A percentile compares a stretch with the other conserved stretches of the same genome.
Evolutionary conservation across 2,329 filamentous ascomycete genomes (phyloP).

Genomic region (Rasamsonia emersonii): DNA sequence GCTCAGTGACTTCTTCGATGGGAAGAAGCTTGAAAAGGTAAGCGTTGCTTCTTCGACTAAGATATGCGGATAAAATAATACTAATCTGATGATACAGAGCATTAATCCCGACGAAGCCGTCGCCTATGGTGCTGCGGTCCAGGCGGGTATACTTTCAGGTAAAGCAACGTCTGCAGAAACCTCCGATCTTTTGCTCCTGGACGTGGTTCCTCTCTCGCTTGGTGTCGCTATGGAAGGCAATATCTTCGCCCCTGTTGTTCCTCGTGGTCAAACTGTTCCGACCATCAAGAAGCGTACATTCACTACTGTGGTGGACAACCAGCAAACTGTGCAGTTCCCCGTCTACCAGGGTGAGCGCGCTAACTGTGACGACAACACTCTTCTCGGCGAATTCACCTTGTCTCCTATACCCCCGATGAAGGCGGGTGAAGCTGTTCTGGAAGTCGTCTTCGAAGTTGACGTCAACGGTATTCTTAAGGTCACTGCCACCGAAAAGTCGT

Average conservation of each 20-base stretch:
- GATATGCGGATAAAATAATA: neutral
- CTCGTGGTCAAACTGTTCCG: slow-evolving; percentile 68
- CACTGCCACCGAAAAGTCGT: slow-evolving; percentile 97
- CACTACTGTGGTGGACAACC: slow-evolving; percentile 61
- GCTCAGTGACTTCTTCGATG: slow-evolving; percentile 96
- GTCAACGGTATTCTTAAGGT: slow-evolving; percentile 99
- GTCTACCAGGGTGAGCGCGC: slow-evolving; percentile 95
- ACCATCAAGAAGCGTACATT: slow-evolving; percentile 81
- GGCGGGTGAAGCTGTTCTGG: slow-evolving; percentile 91
- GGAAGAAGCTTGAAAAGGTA: slow-evolving; percentile 98
- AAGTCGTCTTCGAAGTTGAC: slow-evolving; percentile 98
- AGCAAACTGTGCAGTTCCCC: slow-evolving; percentile 82
- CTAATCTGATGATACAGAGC: slow-evolving; percentile 40
- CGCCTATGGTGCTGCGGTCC: slow-evolving; percentile 95
- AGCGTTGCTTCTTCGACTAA: slow-evolving; percentile 6
- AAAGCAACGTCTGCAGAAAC: slow-evolving; percentile 96
- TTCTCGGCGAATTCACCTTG: slow-evolving; percentile 92
- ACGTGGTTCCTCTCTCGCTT: slow-evolving; percentile 91
- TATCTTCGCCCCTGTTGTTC: slow-evolving; percentile 92
- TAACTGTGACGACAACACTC: slow-evolving; percentile 98
- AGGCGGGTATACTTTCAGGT: slow-evolving; percentile 96
- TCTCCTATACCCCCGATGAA: slow-evolving; percentile 79
- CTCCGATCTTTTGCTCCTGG: slow-evolving; percentile 85
- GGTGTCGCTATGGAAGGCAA: slow-evolving; percentile 99
- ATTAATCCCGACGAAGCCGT: slow-evolving; percentile 99